phyloP scores from a whole-genome alignment of 1,284 basidiomycete species.

The Xanthoconium separans region DNA sequence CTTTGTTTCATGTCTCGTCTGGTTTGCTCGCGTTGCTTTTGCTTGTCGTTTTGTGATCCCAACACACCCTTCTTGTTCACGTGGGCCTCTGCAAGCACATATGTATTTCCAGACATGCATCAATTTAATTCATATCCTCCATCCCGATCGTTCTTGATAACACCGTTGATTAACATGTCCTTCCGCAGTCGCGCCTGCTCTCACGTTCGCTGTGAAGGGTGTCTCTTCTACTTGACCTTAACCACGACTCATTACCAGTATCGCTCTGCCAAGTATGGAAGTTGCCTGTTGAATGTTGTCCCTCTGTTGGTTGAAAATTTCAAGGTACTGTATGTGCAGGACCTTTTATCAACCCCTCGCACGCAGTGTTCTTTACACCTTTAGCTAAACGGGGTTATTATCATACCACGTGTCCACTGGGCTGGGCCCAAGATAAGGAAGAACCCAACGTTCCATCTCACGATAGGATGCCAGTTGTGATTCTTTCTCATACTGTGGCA shows the following conservation, averaged over 20 bases:
- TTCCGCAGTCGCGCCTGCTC: constrained; percentile 8
- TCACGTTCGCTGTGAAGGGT: neutral
- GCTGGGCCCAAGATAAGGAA: constrained; percentile 10
- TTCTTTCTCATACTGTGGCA: constrained; percentile 1
- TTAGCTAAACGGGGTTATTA: neutral
- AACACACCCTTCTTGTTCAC: constrained; percentile 26
- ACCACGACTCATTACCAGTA: neutral
- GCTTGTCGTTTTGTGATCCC: constrained; percentile 30
- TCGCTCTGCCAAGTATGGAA: neutral
- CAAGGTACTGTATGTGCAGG: too few relatives aligned
- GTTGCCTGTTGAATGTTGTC: constrained; percentile 2
- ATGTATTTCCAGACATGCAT: constrained; percentile 34
- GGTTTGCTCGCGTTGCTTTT: constrained; percentile 29
- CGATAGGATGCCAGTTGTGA: neutral
- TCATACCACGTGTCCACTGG: neutral
- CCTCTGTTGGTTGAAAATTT: neutral
- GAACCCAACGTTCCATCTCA: constrained; percentile 6
- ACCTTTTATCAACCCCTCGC: neutral
- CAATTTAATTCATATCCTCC: constrained; percentile 32
- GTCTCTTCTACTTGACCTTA: neutral
- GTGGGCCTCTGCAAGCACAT: constrained; percentile 25
- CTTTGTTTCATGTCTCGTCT: constrained; percentile 26
- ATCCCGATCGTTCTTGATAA: neutral
- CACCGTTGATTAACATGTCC: constrained; percentile 5
- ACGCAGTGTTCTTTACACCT: neutral